Conservation (phyloP, 768 basidiomycete genomes). For the Mycena crocata region DNA sequence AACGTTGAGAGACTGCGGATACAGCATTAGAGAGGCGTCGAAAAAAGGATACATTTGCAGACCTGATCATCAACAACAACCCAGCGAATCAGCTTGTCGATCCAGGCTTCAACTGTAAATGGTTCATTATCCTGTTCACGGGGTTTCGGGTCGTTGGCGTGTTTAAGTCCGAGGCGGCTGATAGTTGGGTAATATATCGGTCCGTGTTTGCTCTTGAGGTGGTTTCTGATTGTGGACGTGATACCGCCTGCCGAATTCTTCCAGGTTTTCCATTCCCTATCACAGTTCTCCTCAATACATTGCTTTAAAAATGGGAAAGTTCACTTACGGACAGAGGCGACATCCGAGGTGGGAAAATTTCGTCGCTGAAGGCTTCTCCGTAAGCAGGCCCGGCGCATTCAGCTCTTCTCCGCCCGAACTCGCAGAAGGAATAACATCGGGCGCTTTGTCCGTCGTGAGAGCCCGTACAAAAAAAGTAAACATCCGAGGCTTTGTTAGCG, state of each 20-base stretch:
- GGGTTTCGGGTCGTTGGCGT: not conserved
- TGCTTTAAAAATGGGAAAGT: not conserved
- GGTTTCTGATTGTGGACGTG: conserved; percentile 36
- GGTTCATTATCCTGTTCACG: not conserved
- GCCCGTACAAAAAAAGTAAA: conserved; percentile 13
- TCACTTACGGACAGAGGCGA: conserved; percentile 3
- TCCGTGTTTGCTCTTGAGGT: conserved; percentile 37
- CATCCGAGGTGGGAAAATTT: conserved; percentile 9
- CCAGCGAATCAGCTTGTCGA: conserved; percentile 34
- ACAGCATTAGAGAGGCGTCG: not conserved
- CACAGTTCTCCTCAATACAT: not conserved
- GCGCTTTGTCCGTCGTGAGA: not conserved
- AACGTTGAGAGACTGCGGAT: conserved; percentile 49
- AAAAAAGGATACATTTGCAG: conserved; percentile 20
- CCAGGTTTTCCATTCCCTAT: conserved; percentile 28
- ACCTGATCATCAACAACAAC: conserved; percentile 49
- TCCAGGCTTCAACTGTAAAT: conserved; percentile 40
- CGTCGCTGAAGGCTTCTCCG: not conserved
- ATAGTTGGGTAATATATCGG: conserved; percentile 25
- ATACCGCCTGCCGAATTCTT: conserved; percentile 33
- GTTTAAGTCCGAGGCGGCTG: conserved; percentile 10
- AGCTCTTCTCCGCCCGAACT: not conserved
- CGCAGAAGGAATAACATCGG: not conserved
- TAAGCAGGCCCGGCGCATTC: not conserved
- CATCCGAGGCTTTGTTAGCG: conserved; percentile 6